A percentile compares a stretch with the other conserved stretches of the same genome.
phyloP scores from a whole-genome alignment of 2,329 filamentous ascomycete species.

The Phaeosphaeriaceae sp. region DNA sequence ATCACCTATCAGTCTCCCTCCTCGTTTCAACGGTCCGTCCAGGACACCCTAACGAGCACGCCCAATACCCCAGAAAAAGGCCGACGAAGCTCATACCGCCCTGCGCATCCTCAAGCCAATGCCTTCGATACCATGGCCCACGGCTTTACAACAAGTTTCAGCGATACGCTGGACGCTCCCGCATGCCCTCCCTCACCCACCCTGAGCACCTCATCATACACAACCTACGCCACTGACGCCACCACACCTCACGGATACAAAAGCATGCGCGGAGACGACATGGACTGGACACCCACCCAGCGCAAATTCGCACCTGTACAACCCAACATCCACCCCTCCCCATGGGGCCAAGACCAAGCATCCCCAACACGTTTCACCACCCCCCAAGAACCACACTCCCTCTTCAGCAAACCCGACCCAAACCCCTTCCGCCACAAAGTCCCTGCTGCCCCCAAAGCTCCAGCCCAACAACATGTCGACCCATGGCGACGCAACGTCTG shows the following conservation, averaged over 20 bases:
- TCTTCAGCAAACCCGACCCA: slow-evolving; percentile 43
- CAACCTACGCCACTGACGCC: slow-evolving; percentile 31
- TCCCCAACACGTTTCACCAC: slow-evolving; percentile 11
- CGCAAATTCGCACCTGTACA: slow-evolving; percentile 47
- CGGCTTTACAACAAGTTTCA: slow-evolving; percentile 49
- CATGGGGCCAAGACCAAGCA: slow-evolving; percentile 14
- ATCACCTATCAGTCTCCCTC: slow-evolving; percentile 56
- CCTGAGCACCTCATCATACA: slow-evolving; percentile 29
- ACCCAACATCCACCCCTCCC: slow-evolving; percentile 28
- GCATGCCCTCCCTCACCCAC: slow-evolving; percentile 44
- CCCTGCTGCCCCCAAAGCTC: slow-evolving; percentile 71
- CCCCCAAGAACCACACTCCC: slow-evolving; percentile 19
- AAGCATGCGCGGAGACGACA: slow-evolving; percentile 53
- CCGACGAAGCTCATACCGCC: slow-evolving; percentile 31
- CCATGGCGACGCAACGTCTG: slow-evolving; percentile 57
- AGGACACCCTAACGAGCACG: slow-evolving; percentile 32
- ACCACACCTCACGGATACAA: slow-evolving; percentile 28
- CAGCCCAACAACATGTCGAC: slow-evolving; percentile 67
- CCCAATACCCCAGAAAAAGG: slow-evolving; percentile 24
- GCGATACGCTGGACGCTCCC: slow-evolving; percentile 22
- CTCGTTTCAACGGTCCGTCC: slow-evolving; percentile 29
- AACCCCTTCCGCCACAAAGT: slow-evolving; percentile 73
- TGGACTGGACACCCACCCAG: slow-evolving; percentile 74
- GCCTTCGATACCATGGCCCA: slow-evolving; percentile 45
- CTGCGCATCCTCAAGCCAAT: slow-evolving; percentile 31